Evolutionary conservation across 2,329 filamentous ascomycete genomes (phyloP).

Genomic region (Cladobotryum mycophilum): DNA sequence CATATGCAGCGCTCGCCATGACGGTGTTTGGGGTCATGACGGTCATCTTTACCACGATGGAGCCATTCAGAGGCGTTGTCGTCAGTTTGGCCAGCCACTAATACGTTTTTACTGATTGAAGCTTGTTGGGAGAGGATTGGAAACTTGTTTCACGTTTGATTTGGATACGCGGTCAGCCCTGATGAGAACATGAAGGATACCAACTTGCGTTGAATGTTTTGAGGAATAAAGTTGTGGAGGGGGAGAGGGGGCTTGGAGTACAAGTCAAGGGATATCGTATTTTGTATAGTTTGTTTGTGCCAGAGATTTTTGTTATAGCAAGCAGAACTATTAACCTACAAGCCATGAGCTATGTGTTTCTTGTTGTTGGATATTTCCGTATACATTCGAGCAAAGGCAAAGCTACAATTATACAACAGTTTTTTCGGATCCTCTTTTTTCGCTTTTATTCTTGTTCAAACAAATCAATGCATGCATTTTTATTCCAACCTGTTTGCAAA

Average conservation of each 20-base stretch:
- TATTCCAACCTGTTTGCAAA: not conserved
- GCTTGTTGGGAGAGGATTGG: not conserved
- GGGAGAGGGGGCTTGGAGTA: not conserved
- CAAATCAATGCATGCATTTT: not conserved
- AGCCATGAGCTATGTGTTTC: not conserved
- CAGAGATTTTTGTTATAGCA: not conserved
- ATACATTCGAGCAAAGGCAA: not conserved
- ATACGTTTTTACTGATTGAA: not conserved
- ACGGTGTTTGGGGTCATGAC: slow-evolving; percentile 51
- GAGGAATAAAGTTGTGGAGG: too few species aligned
- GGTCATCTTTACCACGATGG: slow-evolving; percentile 46
- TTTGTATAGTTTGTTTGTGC: not conserved
- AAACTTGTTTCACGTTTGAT: not conserved
- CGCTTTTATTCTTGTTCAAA: not conserved
- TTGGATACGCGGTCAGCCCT: not conserved
- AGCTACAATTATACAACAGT: not conserved
- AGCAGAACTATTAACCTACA: not conserved
- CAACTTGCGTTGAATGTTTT: too few species aligned
- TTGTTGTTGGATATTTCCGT: not conserved
- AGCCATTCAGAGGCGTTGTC: slow-evolving; percentile 37
- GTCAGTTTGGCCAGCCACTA: slow-evolving; percentile 23
- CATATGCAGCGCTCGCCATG: slow-evolving; percentile 53
- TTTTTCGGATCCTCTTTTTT: not conserved
- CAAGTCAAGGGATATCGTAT: not conserved
- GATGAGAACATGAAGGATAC: not conserved